These are phyloP conservation scores for Ustilago vetiveriae DNA, from an alignment of 1,284 basidiomycete genomes.

Conservation along the genomic window DNA sequence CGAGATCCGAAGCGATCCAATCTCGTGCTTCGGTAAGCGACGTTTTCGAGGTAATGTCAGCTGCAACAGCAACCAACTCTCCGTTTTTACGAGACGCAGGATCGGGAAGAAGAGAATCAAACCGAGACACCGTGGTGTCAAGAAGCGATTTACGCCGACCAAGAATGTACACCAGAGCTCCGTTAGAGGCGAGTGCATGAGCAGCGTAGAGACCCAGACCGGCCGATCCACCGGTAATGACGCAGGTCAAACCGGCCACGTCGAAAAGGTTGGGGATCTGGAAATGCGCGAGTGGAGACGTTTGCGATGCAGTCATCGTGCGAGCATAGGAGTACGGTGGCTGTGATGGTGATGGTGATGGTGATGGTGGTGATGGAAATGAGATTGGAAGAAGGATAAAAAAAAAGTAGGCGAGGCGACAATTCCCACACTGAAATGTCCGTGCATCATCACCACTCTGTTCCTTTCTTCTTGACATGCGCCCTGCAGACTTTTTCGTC, in stretches of 20 bases:
- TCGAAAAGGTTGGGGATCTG: constrained; percentile 23
- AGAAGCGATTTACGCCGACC: constrained; percentile 32
- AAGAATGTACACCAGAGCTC: constrained; percentile 48
- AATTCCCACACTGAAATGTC: too few relatives aligned
- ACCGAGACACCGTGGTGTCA: constrained; percentile 14
- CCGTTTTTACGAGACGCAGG: constrained; percentile 1
- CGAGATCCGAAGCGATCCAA: constrained; percentile 15
- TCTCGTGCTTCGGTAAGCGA: constrained; percentile 22
- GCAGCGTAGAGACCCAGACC: constrained; percentile 50
- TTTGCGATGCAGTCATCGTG: constrained; percentile 6
- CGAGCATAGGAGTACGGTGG: too few relatives aligned
- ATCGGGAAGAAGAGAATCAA: constrained; percentile 8
- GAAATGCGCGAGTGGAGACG: constrained; percentile 19
- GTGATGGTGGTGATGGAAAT: neutral
- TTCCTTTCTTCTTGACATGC: too few relatives aligned
- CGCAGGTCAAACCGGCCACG: constrained; percentile 19
- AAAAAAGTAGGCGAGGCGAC: too few relatives aligned
- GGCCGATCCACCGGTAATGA: constrained; percentile 45
- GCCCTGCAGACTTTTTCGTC: too few relatives aligned
- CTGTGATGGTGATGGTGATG: neutral
- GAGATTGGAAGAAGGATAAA: too few relatives aligned
- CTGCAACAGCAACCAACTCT: constrained; percentile 17
- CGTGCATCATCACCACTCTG: too few relatives aligned
- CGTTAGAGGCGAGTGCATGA: constrained; percentile 45
- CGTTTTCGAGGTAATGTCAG: constrained; percentile 40